phyloP scores from a whole-genome alignment of 345 rosid species.

The Syzygium grande region DNA sequence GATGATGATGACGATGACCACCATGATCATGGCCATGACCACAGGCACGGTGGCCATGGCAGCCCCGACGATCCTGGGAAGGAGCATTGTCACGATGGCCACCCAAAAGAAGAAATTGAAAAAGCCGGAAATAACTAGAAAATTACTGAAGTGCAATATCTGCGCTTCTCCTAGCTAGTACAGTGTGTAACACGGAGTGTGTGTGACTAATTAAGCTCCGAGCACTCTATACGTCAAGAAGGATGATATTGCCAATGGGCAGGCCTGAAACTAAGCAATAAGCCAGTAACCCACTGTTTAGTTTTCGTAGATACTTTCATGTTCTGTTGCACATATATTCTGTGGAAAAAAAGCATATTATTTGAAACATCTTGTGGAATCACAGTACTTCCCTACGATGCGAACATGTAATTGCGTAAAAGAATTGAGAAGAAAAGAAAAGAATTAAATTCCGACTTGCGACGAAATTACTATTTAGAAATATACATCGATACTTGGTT shows the following conservation, averaged over 20 bases:
- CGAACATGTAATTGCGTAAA: not conserved
- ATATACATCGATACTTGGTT: not conserved
- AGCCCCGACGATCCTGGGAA: not conserved
- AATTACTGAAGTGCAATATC: not conserved
- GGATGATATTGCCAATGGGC: not conserved
- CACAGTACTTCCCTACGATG: not conserved
- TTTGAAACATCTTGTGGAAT: not conserved
- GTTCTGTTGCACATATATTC: not conserved
- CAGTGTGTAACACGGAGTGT: not conserved
- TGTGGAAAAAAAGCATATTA: not conserved
- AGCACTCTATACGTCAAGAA: not conserved
- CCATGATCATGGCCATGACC: not conserved
- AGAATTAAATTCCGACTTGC: not conserved
- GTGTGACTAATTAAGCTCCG: not conserved
- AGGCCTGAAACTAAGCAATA: not conserved
- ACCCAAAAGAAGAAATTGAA: not conserved
- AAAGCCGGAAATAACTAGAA: not conserved
- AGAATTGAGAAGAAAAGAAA: not conserved
- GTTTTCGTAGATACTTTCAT: not conserved
- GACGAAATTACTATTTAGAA: not conserved
- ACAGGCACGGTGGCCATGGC: not conserved
- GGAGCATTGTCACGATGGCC: not conserved
- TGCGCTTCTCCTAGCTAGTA: not conserved
- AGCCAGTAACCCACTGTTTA: not conserved
- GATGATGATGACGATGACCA: not conserved